phyloP scores from a whole-genome alignment of 1,284 basidiomycete genomes.

The Naganishia sp. region DNA sequence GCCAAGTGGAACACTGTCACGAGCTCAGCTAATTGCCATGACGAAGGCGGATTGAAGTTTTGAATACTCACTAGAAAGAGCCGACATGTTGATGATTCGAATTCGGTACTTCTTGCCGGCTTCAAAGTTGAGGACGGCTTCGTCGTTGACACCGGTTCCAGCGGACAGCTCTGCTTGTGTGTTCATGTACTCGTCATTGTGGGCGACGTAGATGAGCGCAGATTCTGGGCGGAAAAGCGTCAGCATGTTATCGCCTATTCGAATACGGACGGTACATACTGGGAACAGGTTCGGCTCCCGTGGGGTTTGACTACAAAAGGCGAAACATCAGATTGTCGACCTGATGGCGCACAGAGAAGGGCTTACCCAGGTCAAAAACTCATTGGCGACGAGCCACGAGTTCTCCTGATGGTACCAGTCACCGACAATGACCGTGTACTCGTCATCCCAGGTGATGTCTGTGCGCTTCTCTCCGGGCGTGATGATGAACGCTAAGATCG shows the following conservation, averaged over 20 bases:
- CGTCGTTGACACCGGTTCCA: conserved; percentile 77
- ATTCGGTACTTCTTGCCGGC: conserved; percentile 71
- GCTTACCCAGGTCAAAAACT: conserved; percentile 68
- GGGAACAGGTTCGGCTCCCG: conserved; percentile 84
- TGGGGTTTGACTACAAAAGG: conserved; percentile 60
- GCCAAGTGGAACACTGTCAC: conserved; percentile 72
- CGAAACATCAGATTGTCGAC: too few species aligned
- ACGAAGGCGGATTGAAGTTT: not conserved
- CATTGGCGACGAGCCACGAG: conserved; percentile 59
- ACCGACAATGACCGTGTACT: conserved; percentile 78
- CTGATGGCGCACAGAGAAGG: not conserved
- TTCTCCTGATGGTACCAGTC: conserved; percentile 83
- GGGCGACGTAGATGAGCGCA: conserved; percentile 78
- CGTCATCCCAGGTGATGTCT: conserved; percentile 74
- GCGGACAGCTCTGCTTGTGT: conserved; percentile 45
- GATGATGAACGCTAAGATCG: conserved; percentile 63
- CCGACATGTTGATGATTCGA: conserved; percentile 74
- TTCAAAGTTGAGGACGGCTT: conserved; percentile 78
- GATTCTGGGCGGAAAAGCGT: conserved; percentile 60
- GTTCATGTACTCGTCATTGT: conserved; percentile 69
- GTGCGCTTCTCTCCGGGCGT: conserved; percentile 61
- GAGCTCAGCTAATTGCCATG: not conserved
- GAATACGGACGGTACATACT: conserved; percentile 53
- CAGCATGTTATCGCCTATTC: not conserved
- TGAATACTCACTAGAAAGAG: conserved; percentile 44